Evolutionary conservation across 495 filamentous ascomycete species (phyloP).

Genomic region (Poronia punctata): DNA sequence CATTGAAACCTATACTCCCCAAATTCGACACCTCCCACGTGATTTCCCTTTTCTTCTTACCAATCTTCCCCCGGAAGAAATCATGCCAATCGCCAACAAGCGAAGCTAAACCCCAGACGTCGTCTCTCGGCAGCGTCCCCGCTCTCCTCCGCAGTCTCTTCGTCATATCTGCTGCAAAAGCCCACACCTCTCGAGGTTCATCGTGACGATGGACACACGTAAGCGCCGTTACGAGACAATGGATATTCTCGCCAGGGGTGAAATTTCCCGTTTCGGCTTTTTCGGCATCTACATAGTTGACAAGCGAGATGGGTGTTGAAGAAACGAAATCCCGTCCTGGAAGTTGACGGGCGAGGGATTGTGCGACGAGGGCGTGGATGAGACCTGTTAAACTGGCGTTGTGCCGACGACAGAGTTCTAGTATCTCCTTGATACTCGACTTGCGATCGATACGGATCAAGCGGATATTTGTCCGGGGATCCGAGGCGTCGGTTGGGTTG

Average conservation of each 20-base stretch:
- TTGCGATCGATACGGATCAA: conserved; percentile 8
- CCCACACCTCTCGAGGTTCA: no score
- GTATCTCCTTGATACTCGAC: background rate
- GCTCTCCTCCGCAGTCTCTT: background rate
- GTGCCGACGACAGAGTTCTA: conserved; percentile 16
- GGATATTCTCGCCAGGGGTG: conserved; percentile 10
- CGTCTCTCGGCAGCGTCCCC: conserved; percentile 19
- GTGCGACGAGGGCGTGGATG: conserved; percentile 21
- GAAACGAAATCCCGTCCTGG: conserved; percentile 10
- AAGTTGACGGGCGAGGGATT: conserved; percentile 13
- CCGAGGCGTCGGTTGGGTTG: conserved; percentile 10
- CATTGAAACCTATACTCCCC: conserved; percentile 7
- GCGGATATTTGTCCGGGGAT: conserved; percentile 16
- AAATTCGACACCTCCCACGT: conserved; percentile 29
- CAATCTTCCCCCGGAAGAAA: conserved; percentile 21
- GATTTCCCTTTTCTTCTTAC: conserved; percentile 12
- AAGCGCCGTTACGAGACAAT: conserved; percentile 19
- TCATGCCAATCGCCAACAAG: conserved; percentile 22
- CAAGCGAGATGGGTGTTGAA: conserved; percentile 25
- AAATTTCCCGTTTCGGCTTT: background rate
- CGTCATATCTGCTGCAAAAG: background rate
- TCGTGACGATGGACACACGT: conserved; percentile 7
- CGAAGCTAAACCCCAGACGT: conserved; percentile 21
- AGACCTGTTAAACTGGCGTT: conserved; percentile 23
- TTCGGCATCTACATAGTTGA: conserved; percentile 9